Conservation (phyloP, 108 stramenopile genomes). For the Skeletonema marinoi region DNA sequence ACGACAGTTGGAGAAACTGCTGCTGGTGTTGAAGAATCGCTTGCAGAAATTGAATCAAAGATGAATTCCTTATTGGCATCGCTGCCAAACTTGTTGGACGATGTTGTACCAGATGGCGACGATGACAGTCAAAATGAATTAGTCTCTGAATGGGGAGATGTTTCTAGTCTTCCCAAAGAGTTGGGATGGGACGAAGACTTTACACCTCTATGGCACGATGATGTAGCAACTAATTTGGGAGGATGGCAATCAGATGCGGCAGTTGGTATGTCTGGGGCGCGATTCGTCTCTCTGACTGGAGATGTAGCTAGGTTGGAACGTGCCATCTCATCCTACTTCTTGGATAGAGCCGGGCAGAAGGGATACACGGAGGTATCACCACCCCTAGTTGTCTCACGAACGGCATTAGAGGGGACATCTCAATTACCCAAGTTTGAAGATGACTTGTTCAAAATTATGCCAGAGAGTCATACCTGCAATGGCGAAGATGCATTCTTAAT, state of each 20-base stretch:
- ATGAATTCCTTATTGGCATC: slow-evolving; percentile 75
- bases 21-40: slow-evolving; percentile 46
- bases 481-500: slow-evolving; percentile 97
- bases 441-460: slow-evolving; percentile 90
- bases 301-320: slow-evolving; percentile 90
- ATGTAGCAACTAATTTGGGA: slow-evolving; percentile 83
- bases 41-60: slow-evolving; percentile 72
- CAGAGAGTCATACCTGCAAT: slow-evolving; percentile 85
- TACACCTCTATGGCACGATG: slow-evolving; percentile 94
- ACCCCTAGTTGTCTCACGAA: slow-evolving; percentile 86
- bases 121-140: slow-evolving; percentile 84
- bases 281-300: slow-evolving; percentile 91
- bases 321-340: slow-evolving; percentile 91
- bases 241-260: slow-evolving; percentile 90
- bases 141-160: slow-evolving; percentile 86
- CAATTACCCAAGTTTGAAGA: slow-evolving; percentile 98
- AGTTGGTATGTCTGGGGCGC: slow-evolving; percentile 90
- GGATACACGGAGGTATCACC: slow-evolving; percentile 94
- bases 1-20: slow-evolving; percentile 64
- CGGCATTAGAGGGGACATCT: slow-evolving; percentile 92
- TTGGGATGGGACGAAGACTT: slow-evolving; percentile 81
- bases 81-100: slow-evolving; percentile 94
- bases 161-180: slow-evolving; percentile 58
- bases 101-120: slow-evolving; percentile 85
- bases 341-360: slow-evolving; percentile 77